Evolutionary conservation across 805 yeast species (phyloP).

Genomic region (Sungouiella blattae): DNA sequence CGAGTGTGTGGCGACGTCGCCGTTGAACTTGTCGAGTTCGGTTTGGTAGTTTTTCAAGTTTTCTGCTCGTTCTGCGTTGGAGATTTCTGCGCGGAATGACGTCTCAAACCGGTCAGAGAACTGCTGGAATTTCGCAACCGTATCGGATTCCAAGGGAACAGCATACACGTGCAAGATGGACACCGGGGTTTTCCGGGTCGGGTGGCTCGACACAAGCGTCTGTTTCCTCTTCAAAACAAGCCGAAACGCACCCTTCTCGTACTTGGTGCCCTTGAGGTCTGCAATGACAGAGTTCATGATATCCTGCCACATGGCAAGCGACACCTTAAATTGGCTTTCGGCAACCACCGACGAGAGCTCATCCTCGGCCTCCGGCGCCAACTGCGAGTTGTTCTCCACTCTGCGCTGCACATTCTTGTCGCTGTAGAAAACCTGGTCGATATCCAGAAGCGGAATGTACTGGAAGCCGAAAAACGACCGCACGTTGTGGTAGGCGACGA

Average conservation of each 20-base stretch:
- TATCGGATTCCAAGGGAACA: constrained; percentile 22
- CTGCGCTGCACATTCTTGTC: constrained; percentile 5
- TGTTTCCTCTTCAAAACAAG: constrained; percentile 21
- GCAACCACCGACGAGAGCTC: constrained; percentile 12
- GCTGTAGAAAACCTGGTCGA: constrained; percentile 49
- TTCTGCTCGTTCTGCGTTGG: constrained; percentile 19
- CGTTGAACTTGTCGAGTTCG: constrained; percentile 25
- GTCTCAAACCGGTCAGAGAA: constrained; percentile 27
- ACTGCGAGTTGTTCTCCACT: neutral
- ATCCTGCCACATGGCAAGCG: constrained; percentile 23
- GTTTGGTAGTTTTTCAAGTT: constrained; percentile 24
- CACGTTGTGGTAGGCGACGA: constrained; percentile 86
- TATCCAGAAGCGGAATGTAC: constrained; percentile 69
- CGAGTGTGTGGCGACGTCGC: constrained; percentile 14
- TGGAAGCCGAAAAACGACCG: constrained; percentile 83
- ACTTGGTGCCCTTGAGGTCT: constrained; percentile 21
- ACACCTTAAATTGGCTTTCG: constrained; percentile 16
- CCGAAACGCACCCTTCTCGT: constrained; percentile 23
- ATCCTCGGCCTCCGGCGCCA: constrained; percentile 5
- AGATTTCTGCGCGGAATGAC: constrained; percentile 25
- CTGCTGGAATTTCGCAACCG: constrained; percentile 22
- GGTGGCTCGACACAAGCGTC: constrained; percentile 1
- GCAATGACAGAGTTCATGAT: constrained; percentile 24
- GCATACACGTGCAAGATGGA: constrained; percentile 26
- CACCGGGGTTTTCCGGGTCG: neutral